Percentiles rank a stretch among this genome's conserved stretches.
These are phyloP conservation scores for Leccinum sublutescens DNA, from an alignment of 768 basidiomycete genomes.

Conservation along the genomic window DNA sequence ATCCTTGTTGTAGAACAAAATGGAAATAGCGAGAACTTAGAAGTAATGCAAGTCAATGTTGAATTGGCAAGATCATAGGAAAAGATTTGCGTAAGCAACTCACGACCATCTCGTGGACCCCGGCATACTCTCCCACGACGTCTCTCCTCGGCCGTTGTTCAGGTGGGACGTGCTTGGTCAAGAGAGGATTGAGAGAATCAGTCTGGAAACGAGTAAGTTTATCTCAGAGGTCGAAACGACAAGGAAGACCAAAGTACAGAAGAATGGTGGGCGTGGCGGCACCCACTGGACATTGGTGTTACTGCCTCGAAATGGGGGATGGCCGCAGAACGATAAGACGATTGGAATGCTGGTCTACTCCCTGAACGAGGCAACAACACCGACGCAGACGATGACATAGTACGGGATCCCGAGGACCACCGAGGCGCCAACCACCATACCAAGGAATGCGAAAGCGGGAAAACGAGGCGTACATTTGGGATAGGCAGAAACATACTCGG, in stretches of 20 bases:
- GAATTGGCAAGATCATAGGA: constrained; percentile 6
- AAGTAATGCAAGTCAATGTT: constrained; percentile 6
- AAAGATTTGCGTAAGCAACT: constrained; percentile 34
- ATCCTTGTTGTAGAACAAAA: background rate
- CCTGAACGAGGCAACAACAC: constrained; percentile 27
- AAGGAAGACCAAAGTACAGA: constrained; percentile 1
- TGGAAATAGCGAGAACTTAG: background rate
- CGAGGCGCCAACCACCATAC: constrained; percentile 55
- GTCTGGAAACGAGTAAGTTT: constrained; percentile 46
- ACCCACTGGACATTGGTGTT: background rate
- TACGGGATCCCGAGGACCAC: constrained; percentile 32
- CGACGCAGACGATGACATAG: constrained; percentile 39
- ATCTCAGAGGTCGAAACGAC: background rate
- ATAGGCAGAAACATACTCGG: constrained; percentile 88
- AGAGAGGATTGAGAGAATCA: constrained; percentile 75
- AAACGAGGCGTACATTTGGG: constrained; percentile 70
- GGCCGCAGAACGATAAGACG: constrained; percentile 1
- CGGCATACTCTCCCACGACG: constrained; percentile 69
- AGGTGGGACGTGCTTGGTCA: constrained; percentile 82
- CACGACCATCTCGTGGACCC: constrained; percentile 77
- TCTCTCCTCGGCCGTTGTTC: constrained; percentile 75
- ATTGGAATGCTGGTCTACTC: background rate
- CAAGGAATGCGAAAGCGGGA: constrained; percentile 46
- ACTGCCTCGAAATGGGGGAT: constrained; percentile 7
- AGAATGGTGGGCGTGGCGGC: background rate